Conservation (phyloP, 2,329 filamentous ascomycete genomes). For the Fusarium proliferatum region DNA sequence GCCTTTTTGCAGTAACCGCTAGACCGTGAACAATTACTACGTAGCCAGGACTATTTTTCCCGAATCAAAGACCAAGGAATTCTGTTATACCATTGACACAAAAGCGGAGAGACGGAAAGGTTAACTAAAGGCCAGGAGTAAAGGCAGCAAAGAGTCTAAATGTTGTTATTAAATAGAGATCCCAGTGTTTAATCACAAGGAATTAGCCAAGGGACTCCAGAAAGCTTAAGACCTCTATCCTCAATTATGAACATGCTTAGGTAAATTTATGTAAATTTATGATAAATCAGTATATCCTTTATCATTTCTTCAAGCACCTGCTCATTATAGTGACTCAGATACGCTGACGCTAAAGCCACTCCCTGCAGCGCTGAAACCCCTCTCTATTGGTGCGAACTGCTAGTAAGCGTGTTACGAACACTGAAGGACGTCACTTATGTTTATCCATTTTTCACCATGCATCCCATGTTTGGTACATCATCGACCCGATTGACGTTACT, state of each 20-base stretch:
- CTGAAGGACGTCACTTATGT: not conserved
- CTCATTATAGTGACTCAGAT: rapidly evolving
- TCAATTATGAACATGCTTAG: too few species aligned
- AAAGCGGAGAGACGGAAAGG: too few species aligned
- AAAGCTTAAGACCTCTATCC: too few species aligned
- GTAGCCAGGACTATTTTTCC: not conserved
- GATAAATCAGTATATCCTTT: too few species aligned
- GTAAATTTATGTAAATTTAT: too few species aligned
- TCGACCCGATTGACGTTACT: rapidly evolving
- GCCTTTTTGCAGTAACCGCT: too few species aligned
- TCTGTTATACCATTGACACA: rapidly evolving
- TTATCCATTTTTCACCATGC: not conserved
- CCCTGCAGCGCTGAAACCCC: rapidly evolving
- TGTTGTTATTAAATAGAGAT: not conserved
- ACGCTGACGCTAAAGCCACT: not conserved
- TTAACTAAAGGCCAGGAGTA: too few species aligned
- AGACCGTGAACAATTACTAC: not conserved
- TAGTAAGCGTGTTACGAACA: rapidly evolving
- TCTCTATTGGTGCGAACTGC: not conserved
- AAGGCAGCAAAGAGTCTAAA: not conserved
- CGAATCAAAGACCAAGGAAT: rapidly evolving
- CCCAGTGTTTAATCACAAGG: too few species aligned
- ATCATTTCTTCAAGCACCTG: too few species aligned
- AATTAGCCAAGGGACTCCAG: too few species aligned
- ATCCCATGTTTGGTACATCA: too few species aligned